Evolutionary conservation across 805 yeast genomes (phyloP).

Genomic region (Candida ortonii): DNA sequence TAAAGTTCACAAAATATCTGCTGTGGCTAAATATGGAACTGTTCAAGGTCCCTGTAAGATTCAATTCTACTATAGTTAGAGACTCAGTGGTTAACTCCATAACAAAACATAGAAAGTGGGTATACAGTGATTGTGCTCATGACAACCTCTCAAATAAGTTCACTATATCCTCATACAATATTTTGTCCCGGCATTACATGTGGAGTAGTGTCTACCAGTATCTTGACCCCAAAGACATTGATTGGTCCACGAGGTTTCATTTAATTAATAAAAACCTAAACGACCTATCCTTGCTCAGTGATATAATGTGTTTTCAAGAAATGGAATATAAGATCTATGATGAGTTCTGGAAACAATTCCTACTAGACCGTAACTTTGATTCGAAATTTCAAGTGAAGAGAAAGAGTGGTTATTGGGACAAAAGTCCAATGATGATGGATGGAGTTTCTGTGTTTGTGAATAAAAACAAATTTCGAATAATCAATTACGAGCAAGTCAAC

Average conservation of each 20-base stretch:
- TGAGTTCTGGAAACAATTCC: conserved; percentile 24
- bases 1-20: neutral
- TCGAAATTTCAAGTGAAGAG: conserved; percentile 49
- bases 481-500: conserved; percentile 33
- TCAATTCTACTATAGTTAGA: conserved; percentile 5
- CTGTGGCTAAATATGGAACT: neutral
- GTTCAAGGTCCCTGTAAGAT: conserved; percentile 2
- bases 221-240: conserved; percentile 43
- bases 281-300: conserved; percentile 36
- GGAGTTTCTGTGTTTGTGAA: conserved; percentile 59
- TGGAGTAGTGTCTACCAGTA: conserved; percentile 58
- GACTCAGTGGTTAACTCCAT: conserved; percentile 20
- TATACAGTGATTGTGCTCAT: conserved; percentile 7
- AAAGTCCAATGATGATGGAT: conserved; percentile 47
- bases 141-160: conserved; percentile 15
- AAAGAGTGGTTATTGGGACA: conserved; percentile 52
- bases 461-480: conserved; percentile 42
- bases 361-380: conserved; percentile 36
- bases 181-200: conserved; percentile 44
- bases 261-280: conserved; percentile 40
- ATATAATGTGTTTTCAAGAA: conserved; percentile 52
- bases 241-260: conserved; percentile 48
- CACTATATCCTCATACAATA: conserved; percentile 34
- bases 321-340: conserved; percentile 32
- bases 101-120: conserved; percentile 22